Base-by-base conservation (phyloP, 2,329 filamentous ascomycete genomes). In the Aureobasidium sp. region DNA sequence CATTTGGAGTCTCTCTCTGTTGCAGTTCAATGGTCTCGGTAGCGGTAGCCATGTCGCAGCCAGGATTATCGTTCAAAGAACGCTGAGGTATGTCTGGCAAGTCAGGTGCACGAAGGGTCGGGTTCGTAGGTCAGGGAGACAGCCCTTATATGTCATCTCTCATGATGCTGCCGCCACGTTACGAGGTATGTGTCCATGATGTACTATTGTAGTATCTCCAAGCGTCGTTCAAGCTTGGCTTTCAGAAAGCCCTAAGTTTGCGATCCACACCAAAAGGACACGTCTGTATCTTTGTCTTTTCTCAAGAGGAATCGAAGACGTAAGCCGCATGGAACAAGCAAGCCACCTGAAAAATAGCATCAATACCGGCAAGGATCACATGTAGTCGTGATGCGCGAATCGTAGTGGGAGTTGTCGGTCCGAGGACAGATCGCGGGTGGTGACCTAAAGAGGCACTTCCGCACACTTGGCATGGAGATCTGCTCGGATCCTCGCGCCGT, bases 1-100 rank as follows among this genome's bases (percentile, higher is more conserved):
- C n/a, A 34, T 49, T 15, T 15, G 17, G 17, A 7, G 31, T 51
- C n/a, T 51, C 48, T 51, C 29, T 20, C 17, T 31, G 27, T 5
- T 51, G 48, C 17, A 51, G 48, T 37, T 51, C 48, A n/a, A 51
- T 51, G 15, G 48, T 51, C n/a, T 51, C 48, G n/a, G 48, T 51
- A n/a, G 20, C 9, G 1, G 48, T 51, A 51, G 29, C 31, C 48
- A 51, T 51, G 27, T 51, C n/a, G 45, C 15, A 20, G 22, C 12
- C n/a, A 25, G 11, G 22, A 45, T 45, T 20, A 45, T 14, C n/a
- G 42, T 45, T 45, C 42, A 42, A 42, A 7, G 17, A 9, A 42
- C 17, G 17, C 39, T 4, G 25, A 22, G 20, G 25, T 25, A 14
- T 44, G 42, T 44, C 20, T 44, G 12, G n/a, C n/a, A 44, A 8